Evolutionary conservation across 495 filamentous ascomycete species (phyloP).

Genomic region (Penicillium canescens): DNA sequence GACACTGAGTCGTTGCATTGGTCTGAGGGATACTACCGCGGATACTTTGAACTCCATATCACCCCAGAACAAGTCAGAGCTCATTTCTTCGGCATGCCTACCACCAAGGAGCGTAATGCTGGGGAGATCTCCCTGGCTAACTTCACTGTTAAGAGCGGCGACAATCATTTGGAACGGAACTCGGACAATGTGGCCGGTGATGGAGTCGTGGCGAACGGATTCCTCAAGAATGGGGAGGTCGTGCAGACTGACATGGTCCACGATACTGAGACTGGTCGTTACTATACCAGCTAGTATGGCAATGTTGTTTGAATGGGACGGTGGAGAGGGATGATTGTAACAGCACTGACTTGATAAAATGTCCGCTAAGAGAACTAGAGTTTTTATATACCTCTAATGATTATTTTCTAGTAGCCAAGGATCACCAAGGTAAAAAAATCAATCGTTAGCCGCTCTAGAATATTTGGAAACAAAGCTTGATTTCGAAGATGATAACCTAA

Average conservation of each 20-base stretch:
- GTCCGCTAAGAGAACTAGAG: neutral
- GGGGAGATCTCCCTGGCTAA: constrained; percentile 59
- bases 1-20: constrained; percentile 63
- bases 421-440: no score
- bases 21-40: constrained; percentile 68
- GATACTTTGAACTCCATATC: constrained; percentile 58
- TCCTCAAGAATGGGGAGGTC: constrained; percentile 42
- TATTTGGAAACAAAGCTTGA: neutral
- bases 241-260: constrained; percentile 50
- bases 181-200: constrained; percentile 33
- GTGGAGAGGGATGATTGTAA: neutral
- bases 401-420: no score
- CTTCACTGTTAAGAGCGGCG: constrained; percentile 58
- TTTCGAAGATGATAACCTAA: neutral
- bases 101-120: constrained; percentile 37
- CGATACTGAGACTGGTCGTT: constrained; percentile 39
- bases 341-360: neutral
- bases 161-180: constrained; percentile 45
- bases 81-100: constrained; percentile 30
- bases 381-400: no score
- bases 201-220: constrained; percentile 47
- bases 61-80: constrained; percentile 34
- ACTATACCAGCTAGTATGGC: neutral
- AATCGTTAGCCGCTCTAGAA: neutral
- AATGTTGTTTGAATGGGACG: neutral